Conservation (phyloP, 106 monocot species). For the Dioscorea dumetorum region DNA sequence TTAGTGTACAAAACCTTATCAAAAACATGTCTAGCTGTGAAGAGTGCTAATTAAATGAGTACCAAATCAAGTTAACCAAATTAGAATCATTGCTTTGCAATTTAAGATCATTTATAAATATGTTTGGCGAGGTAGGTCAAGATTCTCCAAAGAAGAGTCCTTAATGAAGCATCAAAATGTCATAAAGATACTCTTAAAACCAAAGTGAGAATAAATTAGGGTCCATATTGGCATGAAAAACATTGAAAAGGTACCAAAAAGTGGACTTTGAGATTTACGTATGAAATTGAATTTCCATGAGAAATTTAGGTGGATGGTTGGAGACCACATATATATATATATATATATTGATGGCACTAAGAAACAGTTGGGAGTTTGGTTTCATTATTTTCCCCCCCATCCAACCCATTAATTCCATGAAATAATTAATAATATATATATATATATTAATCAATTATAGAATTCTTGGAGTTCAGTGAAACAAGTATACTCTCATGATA, state of each 20-base stretch:
- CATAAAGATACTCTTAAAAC: background rate
- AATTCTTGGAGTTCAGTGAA: no score
- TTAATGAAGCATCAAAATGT: background rate
- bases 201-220: background rate
- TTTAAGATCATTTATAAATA: background rate
- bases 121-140: background rate
- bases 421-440: background rate
- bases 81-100: no score
- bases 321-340: no score
- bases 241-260: background rate
- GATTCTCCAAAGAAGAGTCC: background rate
- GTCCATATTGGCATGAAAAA: background rate
- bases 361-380: constrained; percentile 17
- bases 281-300: constrained; percentile 1
- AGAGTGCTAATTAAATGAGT: no score
- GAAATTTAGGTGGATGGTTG: constrained; percentile 8
- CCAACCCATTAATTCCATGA: background rate
- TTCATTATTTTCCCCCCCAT: background rate
- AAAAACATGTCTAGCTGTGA: background rate
- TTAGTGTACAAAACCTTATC: background rate
- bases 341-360: background rate
- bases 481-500: no score
- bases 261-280: background rate
- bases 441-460: background rate
- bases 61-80: no score